Evolutionary conservation across 805 yeast genomes (phyloP).

Genomic region (Candida qinlingensis): DNA sequence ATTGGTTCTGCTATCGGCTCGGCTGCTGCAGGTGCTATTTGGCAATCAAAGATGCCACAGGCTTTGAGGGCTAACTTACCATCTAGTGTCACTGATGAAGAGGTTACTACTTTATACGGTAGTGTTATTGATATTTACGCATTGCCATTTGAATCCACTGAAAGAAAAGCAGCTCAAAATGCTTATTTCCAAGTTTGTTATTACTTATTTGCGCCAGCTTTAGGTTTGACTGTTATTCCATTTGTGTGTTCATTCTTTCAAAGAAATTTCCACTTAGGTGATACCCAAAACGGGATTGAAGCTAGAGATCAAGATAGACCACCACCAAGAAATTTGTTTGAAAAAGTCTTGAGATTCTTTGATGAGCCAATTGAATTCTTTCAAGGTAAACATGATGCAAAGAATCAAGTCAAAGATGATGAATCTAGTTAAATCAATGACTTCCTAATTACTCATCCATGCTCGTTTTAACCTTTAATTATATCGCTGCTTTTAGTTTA

Average conservation of each 20-base stretch:
- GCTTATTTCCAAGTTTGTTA: slow-evolving; percentile 29
- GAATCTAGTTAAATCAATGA: neutral
- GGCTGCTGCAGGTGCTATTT: slow-evolving; percentile 35
- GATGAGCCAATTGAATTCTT: slow-evolving; percentile 8
- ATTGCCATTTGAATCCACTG: slow-evolving; percentile 24
- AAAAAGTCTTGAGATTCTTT: slow-evolving; percentile 1
- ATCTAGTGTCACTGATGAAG: slow-evolving; percentile 13
- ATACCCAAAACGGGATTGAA: slow-evolving; percentile 32
- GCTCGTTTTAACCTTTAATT: no score
- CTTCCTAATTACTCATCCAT: neutral
- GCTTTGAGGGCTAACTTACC: slow-evolving; percentile 28
- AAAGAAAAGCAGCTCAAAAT: slow-evolving; percentile 29
- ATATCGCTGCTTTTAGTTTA: no score
- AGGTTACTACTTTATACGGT: slow-evolving; percentile 21
- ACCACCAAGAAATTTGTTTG: slow-evolving; percentile 4
- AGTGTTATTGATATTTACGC: slow-evolving; percentile 20
- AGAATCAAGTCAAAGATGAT: neutral
- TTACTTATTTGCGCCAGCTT: slow-evolving; percentile 25
- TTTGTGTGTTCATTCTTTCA: slow-evolving; percentile 30
- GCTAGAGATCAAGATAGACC: slow-evolving; percentile 13
- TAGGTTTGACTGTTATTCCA: slow-evolving; percentile 28
- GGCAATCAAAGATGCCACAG: slow-evolving; percentile 28
- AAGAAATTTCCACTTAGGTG: slow-evolving; percentile 31
- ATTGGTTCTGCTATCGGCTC: slow-evolving; percentile 35
- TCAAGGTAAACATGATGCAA: neutral